These are phyloP conservation scores for Larix kaempferi DNA, from an alignment of 75 land plant species.

Conservation along the genomic window DNA sequence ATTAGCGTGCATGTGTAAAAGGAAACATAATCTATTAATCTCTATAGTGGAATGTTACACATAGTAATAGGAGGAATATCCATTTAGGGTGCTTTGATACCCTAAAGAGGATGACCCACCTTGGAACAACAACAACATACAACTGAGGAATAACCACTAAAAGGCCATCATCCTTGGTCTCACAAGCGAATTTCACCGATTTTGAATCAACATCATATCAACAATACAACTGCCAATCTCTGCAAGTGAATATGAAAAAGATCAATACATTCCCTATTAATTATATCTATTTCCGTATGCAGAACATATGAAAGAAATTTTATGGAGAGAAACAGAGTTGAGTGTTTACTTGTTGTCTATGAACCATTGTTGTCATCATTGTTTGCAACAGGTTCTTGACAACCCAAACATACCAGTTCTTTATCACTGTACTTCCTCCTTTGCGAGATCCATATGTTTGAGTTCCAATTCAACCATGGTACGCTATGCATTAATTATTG, in stretches of 20 bases:
- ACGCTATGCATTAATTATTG: no score
- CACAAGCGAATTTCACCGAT: conserved; percentile 31
- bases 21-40: background rate
- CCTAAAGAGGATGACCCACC: conserved; percentile 13
- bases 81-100: background rate
- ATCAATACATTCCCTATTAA: background rate
- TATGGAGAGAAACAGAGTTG: background rate
- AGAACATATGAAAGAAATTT: background rate
- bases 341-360: no score
- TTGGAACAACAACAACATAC: conserved; percentile 51
- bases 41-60: background rate
- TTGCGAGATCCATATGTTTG: no score
- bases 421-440: no score
- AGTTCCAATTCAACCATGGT: no score
- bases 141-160: conserved; percentile 45
- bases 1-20: background rate
- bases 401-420: no score
- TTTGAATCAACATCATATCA: conserved; percentile 33
- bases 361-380: no score
- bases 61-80: background rate
- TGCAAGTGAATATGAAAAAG: conserved; percentile 5
- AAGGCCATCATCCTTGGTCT: conserved; percentile 9
- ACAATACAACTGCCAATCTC: conserved; percentile 43
- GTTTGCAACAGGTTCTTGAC: no score
- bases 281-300: no score